Conservation (phyloP, 2,329 filamentous ascomycete species). For the Colletotrichum horii region DNA sequence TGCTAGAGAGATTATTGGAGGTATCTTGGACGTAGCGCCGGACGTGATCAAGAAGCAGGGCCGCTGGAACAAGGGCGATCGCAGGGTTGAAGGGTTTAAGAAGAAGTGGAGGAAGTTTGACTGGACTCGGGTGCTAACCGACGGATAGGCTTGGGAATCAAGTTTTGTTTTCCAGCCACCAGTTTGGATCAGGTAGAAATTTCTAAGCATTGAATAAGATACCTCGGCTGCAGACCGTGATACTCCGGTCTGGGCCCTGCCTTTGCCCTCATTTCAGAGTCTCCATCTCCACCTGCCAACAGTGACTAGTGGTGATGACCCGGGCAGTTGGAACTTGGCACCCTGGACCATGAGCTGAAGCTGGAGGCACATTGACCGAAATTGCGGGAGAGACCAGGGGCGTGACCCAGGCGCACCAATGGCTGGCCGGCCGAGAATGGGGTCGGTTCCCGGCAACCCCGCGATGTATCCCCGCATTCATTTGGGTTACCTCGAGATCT, state of each 20-base stretch:
- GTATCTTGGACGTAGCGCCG: constrained; percentile 84
- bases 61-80: constrained; percentile 75
- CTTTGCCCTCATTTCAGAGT: background rate
- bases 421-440: background rate
- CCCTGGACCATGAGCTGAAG: background rate
- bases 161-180: background rate
- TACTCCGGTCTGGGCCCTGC: background rate
- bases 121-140: constrained; percentile 70
- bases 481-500: background rate
- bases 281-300: background rate
- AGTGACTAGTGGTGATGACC: background rate
- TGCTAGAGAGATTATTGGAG: constrained; percentile 87
- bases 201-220: background rate
- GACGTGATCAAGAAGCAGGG: constrained; percentile 91
- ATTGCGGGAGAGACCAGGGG: constrained; percentile 11
- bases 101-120: constrained; percentile 93
- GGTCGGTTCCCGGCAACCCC: constrained; percentile 10
- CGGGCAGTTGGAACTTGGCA: background rate
- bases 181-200: background rate
- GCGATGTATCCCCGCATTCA: constrained; percentile 8
- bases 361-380: constrained; percentile 10
- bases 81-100: constrained; percentile 77
- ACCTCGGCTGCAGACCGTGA: background rate
- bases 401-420: constrained; percentile 19
- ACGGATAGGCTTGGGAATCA: constrained; percentile 26